These are phyloP conservation scores for Phaeosphaeria sp. DNA, from an alignment of 2,329 filamentous ascomycete species.

Conservation along the genomic window DNA sequence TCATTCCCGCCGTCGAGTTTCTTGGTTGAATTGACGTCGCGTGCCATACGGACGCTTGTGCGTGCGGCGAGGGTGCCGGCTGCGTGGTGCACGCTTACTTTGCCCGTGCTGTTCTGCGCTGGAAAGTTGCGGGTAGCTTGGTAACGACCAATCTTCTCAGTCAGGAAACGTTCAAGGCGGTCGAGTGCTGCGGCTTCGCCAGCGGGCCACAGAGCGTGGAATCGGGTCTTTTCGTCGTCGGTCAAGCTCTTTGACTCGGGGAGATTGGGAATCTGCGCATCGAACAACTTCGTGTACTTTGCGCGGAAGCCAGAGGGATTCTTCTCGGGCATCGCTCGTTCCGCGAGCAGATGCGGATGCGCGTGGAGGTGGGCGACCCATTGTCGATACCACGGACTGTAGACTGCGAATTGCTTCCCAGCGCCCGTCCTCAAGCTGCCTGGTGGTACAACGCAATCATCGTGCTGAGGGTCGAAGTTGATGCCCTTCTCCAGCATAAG, in stretches of 20 bases:
- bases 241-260: slow-evolving; percentile 69
- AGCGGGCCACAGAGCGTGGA: slow-evolving; percentile 53
- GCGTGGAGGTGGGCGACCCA: slow-evolving; percentile 78
- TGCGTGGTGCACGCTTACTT: slow-evolving; percentile 54
- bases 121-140: slow-evolving; percentile 53
- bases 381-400: slow-evolving; percentile 78
- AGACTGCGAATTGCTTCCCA: slow-evolving; percentile 84
- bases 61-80: slow-evolving; percentile 55
- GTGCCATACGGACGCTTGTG: slow-evolving; percentile 60
- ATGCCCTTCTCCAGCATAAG: slow-evolving; percentile 69
- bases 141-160: slow-evolving; percentile 54
- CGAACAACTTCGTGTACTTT: slow-evolving; percentile 53
- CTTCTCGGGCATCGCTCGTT: slow-evolving; percentile 63
- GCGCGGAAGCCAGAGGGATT: slow-evolving; percentile 61
- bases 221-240: slow-evolving; percentile 46
- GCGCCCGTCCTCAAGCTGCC: slow-evolving; percentile 70
- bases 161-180: slow-evolving; percentile 51
- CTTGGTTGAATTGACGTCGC: slow-evolving; percentile 52
- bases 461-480: slow-evolving; percentile 74
- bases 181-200: slow-evolving; percentile 54
- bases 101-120: slow-evolving; percentile 48
- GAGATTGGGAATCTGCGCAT: slow-evolving; percentile 47
- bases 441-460: slow-evolving; percentile 83
- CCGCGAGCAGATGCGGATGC: slow-evolving; percentile 70
- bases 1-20: slow-evolving; percentile 60